Percentiles rank a stretch among this genome's conserved stretches.
phyloP scores from a whole-genome alignment of 176 grass and related monocot species.

The Phragmites australis region DNA sequence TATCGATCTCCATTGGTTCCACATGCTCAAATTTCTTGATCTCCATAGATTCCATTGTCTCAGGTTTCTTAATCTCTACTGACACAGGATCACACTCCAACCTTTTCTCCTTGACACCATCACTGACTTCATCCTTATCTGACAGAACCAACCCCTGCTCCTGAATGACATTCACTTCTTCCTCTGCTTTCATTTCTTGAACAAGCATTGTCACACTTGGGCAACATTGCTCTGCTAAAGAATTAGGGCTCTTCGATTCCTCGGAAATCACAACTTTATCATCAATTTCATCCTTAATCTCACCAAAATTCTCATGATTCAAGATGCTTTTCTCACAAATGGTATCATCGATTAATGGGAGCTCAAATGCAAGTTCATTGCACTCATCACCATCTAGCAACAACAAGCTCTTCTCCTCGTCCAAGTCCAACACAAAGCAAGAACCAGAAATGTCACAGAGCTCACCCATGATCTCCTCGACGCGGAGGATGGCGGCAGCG shows the following conservation, averaged over 20 bases:
- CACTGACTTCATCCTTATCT: not conserved
- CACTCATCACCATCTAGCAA: not conserved
- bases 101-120: constrained; percentile 35
- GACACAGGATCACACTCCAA: constrained; percentile 41
- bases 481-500: constrained; percentile 20
- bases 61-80: constrained; percentile 37
- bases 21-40: not conserved
- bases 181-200: constrained; percentile 24
- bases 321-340: not conserved
- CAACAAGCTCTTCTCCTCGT: constrained; percentile 9
- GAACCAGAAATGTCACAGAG: constrained; percentile 28
- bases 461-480: constrained; percentile 55
- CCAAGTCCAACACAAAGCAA: constrained; percentile 21
- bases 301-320: not conserved
- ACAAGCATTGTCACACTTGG: not conserved
- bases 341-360: not conserved
- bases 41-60: not conserved
- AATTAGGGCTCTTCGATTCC: constrained; percentile 17
- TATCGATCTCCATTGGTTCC: not conserved
- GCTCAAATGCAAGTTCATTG: not conserved
- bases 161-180: not conserved
- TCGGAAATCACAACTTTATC: constrained; percentile 48
- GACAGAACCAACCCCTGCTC: not conserved
- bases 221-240: not conserved
- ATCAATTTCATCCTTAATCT: constrained; percentile 31